phyloP scores from a whole-genome alignment of 495 filamentous ascomycete species.

The Collariella sp. region DNA sequence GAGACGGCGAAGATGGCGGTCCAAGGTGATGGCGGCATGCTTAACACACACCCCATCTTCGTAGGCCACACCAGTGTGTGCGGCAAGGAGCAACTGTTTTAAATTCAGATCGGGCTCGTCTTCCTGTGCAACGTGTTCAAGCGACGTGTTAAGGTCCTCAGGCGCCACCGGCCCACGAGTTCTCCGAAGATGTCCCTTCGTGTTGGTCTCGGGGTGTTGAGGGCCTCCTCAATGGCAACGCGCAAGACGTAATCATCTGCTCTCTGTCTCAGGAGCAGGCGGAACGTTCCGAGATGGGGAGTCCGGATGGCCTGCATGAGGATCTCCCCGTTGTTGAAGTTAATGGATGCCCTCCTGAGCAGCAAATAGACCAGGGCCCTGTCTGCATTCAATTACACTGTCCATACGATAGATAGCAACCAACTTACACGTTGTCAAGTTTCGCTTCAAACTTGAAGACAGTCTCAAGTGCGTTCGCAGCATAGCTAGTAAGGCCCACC shows the following conservation, averaged over 20 bases:
- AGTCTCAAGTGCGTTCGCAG: not conserved
- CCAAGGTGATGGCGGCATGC: slow-evolving; percentile 22
- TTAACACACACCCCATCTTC: slow-evolving; percentile 26
- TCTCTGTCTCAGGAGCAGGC: slow-evolving; percentile 23
- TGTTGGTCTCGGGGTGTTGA: slow-evolving; percentile 7
- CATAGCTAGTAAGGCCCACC: not conserved
- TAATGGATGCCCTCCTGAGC: slow-evolving; percentile 19
- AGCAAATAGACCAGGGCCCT: slow-evolving; percentile 18
- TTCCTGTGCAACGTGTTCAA: slow-evolving; percentile 23
- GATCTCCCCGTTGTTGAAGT: slow-evolving; percentile 28
- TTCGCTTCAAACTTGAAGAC: slow-evolving; percentile 12
- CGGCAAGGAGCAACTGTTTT: slow-evolving; percentile 15
- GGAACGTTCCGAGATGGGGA: slow-evolving; percentile 18
- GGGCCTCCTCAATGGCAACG: slow-evolving; percentile 20
- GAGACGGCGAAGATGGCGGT: slow-evolving; percentile 15
- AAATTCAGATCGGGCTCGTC: slow-evolving; percentile 17
- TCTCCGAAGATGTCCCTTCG: slow-evolving; percentile 13
- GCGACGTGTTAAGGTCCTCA: slow-evolving; percentile 25
- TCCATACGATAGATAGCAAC: too few relatives aligned
- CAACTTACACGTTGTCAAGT: slow-evolving; percentile 19
- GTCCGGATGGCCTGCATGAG: slow-evolving; percentile 24
- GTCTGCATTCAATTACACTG: too few relatives aligned
- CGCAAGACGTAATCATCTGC: slow-evolving; percentile 21
- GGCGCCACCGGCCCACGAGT: slow-evolving; percentile 14
- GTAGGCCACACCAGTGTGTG: slow-evolving; percentile 20